Conservation (phyloP, 345 rosid species). For the Eucalyptus marginata region DNA sequence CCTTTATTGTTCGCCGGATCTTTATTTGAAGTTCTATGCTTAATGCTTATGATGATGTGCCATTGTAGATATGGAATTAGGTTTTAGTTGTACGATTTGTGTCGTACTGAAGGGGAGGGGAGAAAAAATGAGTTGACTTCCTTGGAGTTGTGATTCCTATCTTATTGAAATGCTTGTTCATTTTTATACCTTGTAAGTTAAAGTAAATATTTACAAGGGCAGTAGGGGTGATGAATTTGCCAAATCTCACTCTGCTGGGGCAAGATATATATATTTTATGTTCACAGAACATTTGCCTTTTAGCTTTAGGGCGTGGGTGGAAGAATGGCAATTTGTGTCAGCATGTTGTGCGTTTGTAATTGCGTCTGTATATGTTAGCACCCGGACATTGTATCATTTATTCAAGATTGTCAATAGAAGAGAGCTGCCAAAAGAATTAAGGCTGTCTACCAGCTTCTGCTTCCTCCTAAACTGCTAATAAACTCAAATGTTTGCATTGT, state of each 20-base stretch:
- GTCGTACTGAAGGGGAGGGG: not conserved
- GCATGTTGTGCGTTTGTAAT: not conserved
- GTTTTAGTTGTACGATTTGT: not conserved
- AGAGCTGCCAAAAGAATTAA: not conserved
- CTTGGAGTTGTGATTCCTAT: not conserved
- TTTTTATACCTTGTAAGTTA: not conserved
- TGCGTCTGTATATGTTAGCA: not conserved
- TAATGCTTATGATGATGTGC: not conserved
- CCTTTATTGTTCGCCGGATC: not conserved
- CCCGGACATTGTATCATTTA: not conserved
- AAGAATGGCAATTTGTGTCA: not conserved
- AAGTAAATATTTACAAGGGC: not conserved
- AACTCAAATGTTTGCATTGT: not conserved
- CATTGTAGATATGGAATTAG: not conserved
- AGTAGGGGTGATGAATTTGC: not conserved
- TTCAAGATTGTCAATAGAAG: not conserved
- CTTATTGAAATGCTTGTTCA: not conserved
- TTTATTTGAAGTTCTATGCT: not conserved
- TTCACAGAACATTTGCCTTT: not conserved
- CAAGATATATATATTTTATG: not conserved
- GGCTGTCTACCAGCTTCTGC: not conserved
- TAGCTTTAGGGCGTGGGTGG: not conserved
- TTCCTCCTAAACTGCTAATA: not conserved
- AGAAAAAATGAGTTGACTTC: not conserved
- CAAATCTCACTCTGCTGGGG: not conserved